Evolutionary conservation across 352 stramenopile species (phyloP).

Genomic region (Chrysophaeum taylorii): DNA sequence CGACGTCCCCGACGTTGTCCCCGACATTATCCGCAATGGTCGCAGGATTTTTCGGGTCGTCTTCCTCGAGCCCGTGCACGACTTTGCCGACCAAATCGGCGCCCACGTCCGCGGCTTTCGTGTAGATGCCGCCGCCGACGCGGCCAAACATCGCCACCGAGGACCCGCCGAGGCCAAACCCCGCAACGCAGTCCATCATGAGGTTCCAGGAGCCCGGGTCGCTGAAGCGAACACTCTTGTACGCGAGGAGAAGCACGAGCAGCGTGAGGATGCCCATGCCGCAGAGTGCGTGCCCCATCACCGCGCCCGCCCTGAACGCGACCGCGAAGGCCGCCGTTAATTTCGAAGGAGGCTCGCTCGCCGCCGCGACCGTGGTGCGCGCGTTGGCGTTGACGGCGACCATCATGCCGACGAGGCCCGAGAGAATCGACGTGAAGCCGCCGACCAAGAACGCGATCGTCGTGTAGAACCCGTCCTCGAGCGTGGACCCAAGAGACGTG

Average conservation of each 20-base stretch:
- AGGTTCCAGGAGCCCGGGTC: constrained; percentile 50
- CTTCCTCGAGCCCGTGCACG: constrained; percentile 95
- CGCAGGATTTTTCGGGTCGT: constrained; percentile 97
- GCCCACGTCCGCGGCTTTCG: constrained; percentile 96
- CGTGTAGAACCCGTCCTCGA: constrained; percentile 73
- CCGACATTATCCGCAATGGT: constrained; percentile 99
- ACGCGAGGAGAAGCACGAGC: constrained; percentile 86
- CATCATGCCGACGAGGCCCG: constrained; percentile 98
- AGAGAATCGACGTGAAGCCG: constrained; percentile 90
- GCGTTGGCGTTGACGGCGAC: constrained; percentile 97
- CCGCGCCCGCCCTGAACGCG: constrained; percentile 87
- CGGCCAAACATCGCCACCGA: constrained; percentile 98
- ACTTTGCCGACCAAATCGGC: constrained; percentile 98
- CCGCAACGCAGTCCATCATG: constrained; percentile 88
- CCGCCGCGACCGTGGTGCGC: constrained; percentile 89
- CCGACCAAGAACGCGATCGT: constrained; percentile 92
- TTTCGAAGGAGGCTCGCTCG: constrained; percentile 75
- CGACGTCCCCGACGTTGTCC: constrained; percentile 98
- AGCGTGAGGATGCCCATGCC: constrained; percentile 91
- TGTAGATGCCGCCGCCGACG: constrained; percentile 99
- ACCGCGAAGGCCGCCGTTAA: constrained; percentile 95
- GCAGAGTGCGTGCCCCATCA: constrained; percentile 97
- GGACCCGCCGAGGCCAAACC: constrained; percentile 92
- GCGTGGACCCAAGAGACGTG: constrained; percentile 65
- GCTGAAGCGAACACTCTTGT: constrained; percentile 75